Evolutionary conservation across 2,329 filamentous ascomycete species (phyloP).

Genomic region (Phyllosticta citrichinensis): DNA sequence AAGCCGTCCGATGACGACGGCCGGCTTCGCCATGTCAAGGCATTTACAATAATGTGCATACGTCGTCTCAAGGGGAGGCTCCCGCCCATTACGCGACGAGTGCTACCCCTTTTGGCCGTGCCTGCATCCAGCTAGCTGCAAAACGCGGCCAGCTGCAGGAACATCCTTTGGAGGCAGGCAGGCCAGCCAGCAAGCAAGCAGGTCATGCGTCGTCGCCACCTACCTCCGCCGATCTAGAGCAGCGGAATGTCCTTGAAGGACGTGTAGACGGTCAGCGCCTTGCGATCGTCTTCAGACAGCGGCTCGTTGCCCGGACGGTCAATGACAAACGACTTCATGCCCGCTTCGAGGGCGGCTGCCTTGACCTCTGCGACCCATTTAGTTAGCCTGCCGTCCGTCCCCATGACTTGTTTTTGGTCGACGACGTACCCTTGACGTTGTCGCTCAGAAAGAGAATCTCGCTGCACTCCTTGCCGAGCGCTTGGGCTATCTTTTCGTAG

Average conservation of each 20-base stretch:
- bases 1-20: background rate
- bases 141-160: background rate
- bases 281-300: slow-evolving; percentile 28
- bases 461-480: slow-evolving; percentile 36
- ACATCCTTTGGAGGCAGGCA: background rate
- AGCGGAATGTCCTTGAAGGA: slow-evolving; percentile 8
- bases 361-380: slow-evolving; percentile 29
- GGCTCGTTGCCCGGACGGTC: slow-evolving; percentile 60
- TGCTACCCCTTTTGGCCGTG: background rate
- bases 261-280: slow-evolving; percentile 6
- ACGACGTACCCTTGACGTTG: slow-evolving; percentile 49
- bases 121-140: background rate
- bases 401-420: background rate
- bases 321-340: slow-evolving; percentile 34
- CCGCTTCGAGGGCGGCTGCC: slow-evolving; percentile 35
- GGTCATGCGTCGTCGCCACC: background rate
- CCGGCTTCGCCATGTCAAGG: no score
- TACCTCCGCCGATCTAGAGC: background rate
- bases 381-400: slow-evolving; percentile 8
- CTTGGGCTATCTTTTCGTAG: slow-evolving; percentile 54
- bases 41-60: background rate
- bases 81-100: background rate
- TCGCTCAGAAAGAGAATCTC: slow-evolving; percentile 74
- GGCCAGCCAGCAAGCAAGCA: no score
- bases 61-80: background rate